A percentile compares a stretch with the other conserved stretches of the same genome.
phyloP scores from a whole-genome alignment of 495 filamentous ascomycete species.

The Glarea lozoyensis region DNA sequence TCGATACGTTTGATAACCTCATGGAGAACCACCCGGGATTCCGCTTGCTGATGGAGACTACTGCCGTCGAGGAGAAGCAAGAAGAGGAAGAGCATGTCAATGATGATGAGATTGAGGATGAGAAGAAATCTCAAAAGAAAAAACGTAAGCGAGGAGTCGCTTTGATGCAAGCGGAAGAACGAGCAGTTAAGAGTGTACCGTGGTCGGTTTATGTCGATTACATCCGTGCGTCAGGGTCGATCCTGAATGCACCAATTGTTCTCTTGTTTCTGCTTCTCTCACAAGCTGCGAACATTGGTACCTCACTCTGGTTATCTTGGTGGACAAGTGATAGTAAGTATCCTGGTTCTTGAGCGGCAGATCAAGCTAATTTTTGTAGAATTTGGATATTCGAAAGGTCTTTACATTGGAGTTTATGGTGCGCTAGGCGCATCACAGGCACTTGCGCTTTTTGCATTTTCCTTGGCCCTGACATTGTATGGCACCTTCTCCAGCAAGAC shows the following conservation, averaged over 20 bases:
- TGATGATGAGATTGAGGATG: constrained; percentile 34
- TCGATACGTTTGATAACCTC: constrained; percentile 83
- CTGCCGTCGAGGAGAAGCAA: constrained; percentile 50
- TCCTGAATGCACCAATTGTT: constrained; percentile 59
- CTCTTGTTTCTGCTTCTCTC: constrained; percentile 56
- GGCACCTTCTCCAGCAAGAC: constrained; percentile 72
- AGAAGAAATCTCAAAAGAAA: constrained; percentile 44
- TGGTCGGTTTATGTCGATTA: constrained; percentile 81
- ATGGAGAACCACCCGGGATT: constrained; percentile 69
- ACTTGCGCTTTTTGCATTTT: constrained; percentile 65
- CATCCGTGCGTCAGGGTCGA: constrained; percentile 65
- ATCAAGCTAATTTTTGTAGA: constrained; percentile 28
- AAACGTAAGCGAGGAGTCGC: constrained; percentile 51
- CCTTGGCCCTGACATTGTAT: constrained; percentile 58
- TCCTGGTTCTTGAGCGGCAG: neutral
- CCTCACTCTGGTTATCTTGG: constrained; percentile 85
- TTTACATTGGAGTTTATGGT: constrained; percentile 84
- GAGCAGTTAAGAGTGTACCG: constrained; percentile 68
- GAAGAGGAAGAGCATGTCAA: constrained; percentile 34
- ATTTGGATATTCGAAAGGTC: constrained; percentile 52
- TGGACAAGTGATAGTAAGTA: constrained; percentile 51
- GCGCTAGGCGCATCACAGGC: constrained; percentile 63
- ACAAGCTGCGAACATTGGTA: constrained; percentile 77
- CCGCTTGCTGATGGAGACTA: constrained; percentile 72
- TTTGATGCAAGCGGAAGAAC: constrained; percentile 89